A percentile compares a stretch with the other conserved stretches of the same genome.
Evolutionary conservation across 495 filamentous ascomycete species (phyloP).

Genomic region (Viridothelium virens): DNA sequence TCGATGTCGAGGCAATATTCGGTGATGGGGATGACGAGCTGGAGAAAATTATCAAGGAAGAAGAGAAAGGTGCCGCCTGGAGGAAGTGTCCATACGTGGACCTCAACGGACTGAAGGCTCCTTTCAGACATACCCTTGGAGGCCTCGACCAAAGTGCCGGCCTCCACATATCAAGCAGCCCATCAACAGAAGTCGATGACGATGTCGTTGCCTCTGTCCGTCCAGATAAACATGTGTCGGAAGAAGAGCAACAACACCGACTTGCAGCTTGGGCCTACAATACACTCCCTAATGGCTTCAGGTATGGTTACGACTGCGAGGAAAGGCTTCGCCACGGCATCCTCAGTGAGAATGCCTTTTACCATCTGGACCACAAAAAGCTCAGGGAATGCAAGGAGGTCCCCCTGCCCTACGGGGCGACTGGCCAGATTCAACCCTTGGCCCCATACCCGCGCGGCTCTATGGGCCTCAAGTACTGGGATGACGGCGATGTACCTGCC

Average conservation of each 20-base stretch:
- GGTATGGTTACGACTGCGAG: too few relatives aligned
- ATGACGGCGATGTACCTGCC: too few relatives aligned
- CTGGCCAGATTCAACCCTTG: not conserved
- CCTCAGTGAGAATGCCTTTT: not conserved
- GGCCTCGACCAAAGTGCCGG: not conserved
- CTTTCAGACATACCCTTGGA: not conserved
- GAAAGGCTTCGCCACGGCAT: not conserved
- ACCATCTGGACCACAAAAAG: not conserved
- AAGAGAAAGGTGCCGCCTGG: constrained; percentile 1
- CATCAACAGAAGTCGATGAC: not conserved
- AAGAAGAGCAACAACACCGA: not conserved
- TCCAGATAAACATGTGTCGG: not conserved
- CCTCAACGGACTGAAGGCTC: not conserved
- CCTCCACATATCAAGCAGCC: not conserved
- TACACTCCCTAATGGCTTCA: not conserved
- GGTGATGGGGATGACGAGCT: constrained; percentile 6
- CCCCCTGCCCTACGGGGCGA: not conserved
- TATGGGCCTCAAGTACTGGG: too few relatives aligned
- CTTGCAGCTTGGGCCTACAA: not conserved
- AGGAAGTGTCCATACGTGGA: not conserved
- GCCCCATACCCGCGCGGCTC: too few relatives aligned
- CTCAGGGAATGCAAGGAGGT: not conserved
- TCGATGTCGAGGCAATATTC: not conserved
- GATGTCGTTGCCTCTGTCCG: not conserved
- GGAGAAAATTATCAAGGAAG: not conserved